Percentiles rank a stretch among this genome's conserved stretches.
phyloP scores from a whole-genome alignment of 768 basidiomycete species.

The Hypsizygus marmoreus region DNA sequence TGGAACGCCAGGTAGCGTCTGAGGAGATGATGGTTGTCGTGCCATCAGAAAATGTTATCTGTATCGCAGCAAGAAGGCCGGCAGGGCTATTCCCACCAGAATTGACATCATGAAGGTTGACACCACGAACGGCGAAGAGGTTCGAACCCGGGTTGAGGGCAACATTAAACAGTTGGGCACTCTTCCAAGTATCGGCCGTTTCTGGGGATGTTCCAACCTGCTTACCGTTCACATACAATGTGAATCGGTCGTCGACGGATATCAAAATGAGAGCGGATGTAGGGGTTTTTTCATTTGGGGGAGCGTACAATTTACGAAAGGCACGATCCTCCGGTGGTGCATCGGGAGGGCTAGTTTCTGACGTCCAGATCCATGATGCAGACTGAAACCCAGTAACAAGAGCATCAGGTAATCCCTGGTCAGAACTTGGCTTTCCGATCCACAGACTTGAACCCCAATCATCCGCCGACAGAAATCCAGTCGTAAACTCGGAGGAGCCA shows the following conservation, averaged over 20 bases:
- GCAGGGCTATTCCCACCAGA: constrained; percentile 25
- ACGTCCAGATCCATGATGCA: constrained; percentile 32
- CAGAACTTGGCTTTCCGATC: constrained; percentile 25
- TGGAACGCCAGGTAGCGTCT: constrained; percentile 25
- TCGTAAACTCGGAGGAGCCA: constrained; percentile 26
- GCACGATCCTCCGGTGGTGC: constrained; percentile 26
- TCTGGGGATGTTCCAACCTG: constrained; percentile 23
- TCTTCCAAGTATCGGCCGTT: constrained; percentile 25
- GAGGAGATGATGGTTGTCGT: constrained; percentile 23
- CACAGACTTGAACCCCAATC: constrained; percentile 29
- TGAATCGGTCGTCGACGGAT: constrained; percentile 29
- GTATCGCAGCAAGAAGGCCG: constrained; percentile 27
- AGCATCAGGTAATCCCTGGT: constrained; percentile 16
- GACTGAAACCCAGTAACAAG: constrained; percentile 21
- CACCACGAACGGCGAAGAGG: constrained; percentile 30
- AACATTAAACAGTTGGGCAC: constrained; percentile 23
- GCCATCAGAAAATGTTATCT: constrained; percentile 28
- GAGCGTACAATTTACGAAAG: constrained; percentile 28
- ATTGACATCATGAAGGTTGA: constrained; percentile 23
- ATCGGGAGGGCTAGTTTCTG: constrained; percentile 20
- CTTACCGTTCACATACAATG: constrained; percentile 29
- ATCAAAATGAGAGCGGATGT: constrained; percentile 22
- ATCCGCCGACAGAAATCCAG: constrained; percentile 22
- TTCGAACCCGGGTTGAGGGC: constrained; percentile 17
- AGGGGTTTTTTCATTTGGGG: constrained; percentile 24